phyloP scores from a whole-genome alignment of 2,329 filamentous ascomycete genomes.

The Volutella citrinella region DNA sequence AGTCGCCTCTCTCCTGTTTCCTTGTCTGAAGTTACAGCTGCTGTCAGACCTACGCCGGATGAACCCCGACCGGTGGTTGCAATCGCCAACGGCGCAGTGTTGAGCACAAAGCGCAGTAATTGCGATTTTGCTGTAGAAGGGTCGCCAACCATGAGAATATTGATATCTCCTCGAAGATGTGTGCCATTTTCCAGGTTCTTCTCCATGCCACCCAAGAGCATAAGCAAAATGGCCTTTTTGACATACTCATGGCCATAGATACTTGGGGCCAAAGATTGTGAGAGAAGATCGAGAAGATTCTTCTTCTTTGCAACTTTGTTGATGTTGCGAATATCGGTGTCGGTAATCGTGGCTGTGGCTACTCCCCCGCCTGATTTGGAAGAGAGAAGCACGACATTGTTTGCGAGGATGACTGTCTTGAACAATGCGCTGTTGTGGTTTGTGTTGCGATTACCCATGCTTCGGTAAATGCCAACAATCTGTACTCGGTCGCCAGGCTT shows the following conservation, averaged over 20 bases:
- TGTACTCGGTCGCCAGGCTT: slow-evolving; percentile 97
- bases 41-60: slow-evolving; percentile 95
- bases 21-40: slow-evolving; percentile 93
- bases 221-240: slow-evolving; percentile 94
- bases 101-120: slow-evolving; percentile 90
- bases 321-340: slow-evolving; percentile 97
- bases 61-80: slow-evolving; percentile 96
- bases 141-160: slow-evolving; percentile 98
- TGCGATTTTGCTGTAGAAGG: slow-evolving; percentile 99
- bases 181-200: slow-evolving; percentile 99
- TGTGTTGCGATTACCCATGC: slow-evolving; percentile 90
- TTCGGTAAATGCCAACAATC: slow-evolving; percentile 93
- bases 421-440: slow-evolving; percentile 89
- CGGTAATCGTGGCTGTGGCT: slow-evolving; percentile 87
- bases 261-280: slow-evolving; percentile 91
- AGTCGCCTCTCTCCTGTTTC: slow-evolving; percentile 93
- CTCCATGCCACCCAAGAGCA: slow-evolving; percentile 94
- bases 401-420: slow-evolving; percentile 89
- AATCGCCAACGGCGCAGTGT: slow-evolving; percentile 93
- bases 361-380: slow-evolving; percentile 95
- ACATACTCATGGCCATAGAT: slow-evolving; percentile 97
- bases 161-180: slow-evolving; percentile 96
- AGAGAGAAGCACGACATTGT: slow-evolving; percentile 90
- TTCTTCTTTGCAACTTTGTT: slow-evolving; percentile 96
- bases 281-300: slow-evolving; percentile 87